Percentiles rank a stretch among this genome's conserved stretches.
Evolutionary conservation across 2,329 filamentous ascomycete genomes (phyloP).

Genomic region (Tricladium varicosporioides): DNA sequence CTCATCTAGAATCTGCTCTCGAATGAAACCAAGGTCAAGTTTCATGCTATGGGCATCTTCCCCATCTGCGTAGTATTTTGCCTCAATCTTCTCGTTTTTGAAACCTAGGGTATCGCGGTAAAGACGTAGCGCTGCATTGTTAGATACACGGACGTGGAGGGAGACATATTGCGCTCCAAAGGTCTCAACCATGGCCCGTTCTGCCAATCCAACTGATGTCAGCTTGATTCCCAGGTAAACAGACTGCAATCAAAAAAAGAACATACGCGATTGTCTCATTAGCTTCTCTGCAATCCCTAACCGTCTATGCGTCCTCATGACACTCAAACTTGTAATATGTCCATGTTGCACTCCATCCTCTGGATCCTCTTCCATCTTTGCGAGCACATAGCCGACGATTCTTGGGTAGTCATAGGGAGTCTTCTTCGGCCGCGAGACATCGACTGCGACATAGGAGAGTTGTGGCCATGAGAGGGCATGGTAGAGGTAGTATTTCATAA

Average conservation of each 20-base stretch:
- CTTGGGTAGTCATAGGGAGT: conserved; percentile 88
- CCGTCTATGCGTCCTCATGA: conserved; percentile 92
- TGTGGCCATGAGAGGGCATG: conserved; percentile 98
- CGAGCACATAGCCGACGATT: conserved; percentile 98
- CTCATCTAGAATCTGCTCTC: conserved; percentile 50
- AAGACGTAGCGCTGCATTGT: conserved; percentile 83
- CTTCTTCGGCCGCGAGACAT: conserved; percentile 76
- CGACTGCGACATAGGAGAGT: conserved; percentile 93
- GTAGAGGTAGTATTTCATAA: conserved; percentile 99
- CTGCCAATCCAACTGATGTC: conserved; percentile 41
- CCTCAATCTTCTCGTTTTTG: conserved; percentile 79
- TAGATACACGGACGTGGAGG: conserved; percentile 92
- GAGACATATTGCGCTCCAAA: conserved; percentile 91
- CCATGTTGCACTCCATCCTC: conserved; percentile 87
- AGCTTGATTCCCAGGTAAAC: not conserved
- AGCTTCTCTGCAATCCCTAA: conserved; percentile 94
- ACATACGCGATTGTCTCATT: conserved; percentile 92
- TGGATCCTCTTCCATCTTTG: conserved; percentile 99
- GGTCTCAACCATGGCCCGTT: conserved; percentile 95
- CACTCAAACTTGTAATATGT: conserved; percentile 91
- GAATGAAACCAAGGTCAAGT: conserved; percentile 67
- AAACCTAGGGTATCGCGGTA: conserved; percentile 93
- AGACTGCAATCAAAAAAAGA: conserved; percentile 1
- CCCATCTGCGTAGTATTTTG: conserved; percentile 94
- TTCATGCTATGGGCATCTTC: conserved; percentile 96